Evolutionary conservation across 495 filamentous ascomycete species (phyloP).

Genomic region (Acidomyces sp.): DNA sequence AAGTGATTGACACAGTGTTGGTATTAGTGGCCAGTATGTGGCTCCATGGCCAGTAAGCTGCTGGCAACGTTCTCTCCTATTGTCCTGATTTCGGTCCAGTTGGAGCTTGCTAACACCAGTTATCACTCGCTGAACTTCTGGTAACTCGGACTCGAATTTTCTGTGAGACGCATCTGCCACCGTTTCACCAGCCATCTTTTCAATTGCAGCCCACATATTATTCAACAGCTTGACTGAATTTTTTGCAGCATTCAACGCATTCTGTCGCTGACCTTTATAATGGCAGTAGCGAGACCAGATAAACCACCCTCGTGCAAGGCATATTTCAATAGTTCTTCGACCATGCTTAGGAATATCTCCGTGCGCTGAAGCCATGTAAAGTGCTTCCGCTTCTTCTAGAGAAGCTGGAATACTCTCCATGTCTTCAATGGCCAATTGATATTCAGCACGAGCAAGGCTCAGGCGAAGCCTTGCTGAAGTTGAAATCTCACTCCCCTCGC

Average conservation of each 20-base stretch:
- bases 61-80: background rate
- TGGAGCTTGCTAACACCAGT: slow-evolving; percentile 17
- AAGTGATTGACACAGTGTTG: slow-evolving; percentile 54
- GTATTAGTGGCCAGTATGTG: slow-evolving; percentile 68
- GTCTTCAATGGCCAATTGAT: slow-evolving; percentile 55
- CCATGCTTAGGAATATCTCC: slow-evolving; percentile 2
- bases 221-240: slow-evolving; percentile 15
- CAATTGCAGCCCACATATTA: slow-evolving; percentile 11
- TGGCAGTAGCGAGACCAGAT: slow-evolving; percentile 5
- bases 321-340: slow-evolving; percentile 4
- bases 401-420: slow-evolving; percentile 13
- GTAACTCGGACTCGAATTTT: background rate
- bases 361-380: background rate
- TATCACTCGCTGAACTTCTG: background rate
- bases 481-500: slow-evolving; percentile 17
- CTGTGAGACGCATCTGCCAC: background rate
- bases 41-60: slow-evolving; percentile 39
- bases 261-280: background rate
- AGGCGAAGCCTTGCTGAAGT: slow-evolving; percentile 56
- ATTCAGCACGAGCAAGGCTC: slow-evolving; percentile 61
- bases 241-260: slow-evolving; percentile 17
- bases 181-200: background rate
- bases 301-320: slow-evolving; percentile 11
- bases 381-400: slow-evolving; percentile 3
- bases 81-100: slow-evolving; percentile 1